Percentiles rank a stretch among this genome's conserved stretches.
These are phyloP conservation scores for Mortierella sp. DNA, from an alignment of 371 early-diverging fungal species.

Conservation along the genomic window DNA sequence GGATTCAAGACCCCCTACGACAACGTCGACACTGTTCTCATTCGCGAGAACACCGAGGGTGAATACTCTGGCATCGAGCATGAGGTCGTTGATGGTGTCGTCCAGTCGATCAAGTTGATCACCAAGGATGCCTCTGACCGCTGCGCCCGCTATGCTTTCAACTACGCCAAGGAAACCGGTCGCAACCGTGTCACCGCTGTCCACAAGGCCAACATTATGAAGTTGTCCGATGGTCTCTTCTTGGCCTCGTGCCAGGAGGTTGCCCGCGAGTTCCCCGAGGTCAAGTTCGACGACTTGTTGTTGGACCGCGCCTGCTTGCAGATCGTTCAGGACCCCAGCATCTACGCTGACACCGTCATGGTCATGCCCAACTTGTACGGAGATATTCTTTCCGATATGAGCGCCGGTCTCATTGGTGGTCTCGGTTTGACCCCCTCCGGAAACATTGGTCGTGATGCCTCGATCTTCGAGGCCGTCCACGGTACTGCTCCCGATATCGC, in stretches of 20 bases:
- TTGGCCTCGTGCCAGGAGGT: constrained; percentile 93
- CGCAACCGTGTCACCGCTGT: constrained; percentile 94
- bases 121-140: constrained; percentile 95
- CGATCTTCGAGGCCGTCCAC: constrained; percentile 98
- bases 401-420: constrained; percentile 98
- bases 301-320: constrained; percentile 94
- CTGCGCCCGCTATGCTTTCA: constrained; percentile 95
- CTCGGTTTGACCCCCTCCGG: constrained; percentile 98
- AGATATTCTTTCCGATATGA: constrained; percentile 97
- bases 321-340: constrained; percentile 94
- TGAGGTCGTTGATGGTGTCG: constrained; percentile 95
- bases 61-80: constrained; percentile 99
- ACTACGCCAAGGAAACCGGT: constrained; percentile 90
- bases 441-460: constrained; percentile 97
- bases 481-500: constrained; percentile 99
- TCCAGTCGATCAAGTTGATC: constrained; percentile 98
- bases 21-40: constrained; percentile 96
- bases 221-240: constrained; percentile 97
- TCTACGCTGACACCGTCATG: constrained; percentile 94
- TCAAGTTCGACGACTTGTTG: constrained; percentile 91
- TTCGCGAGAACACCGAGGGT: constrained; percentile 99
- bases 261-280: constrained; percentile 91
- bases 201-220: constrained; percentile 98
- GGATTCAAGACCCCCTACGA: constrained; percentile 97
- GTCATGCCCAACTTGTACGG: constrained; percentile 99